Conservation (phyloP, 2,329 filamentous ascomycete species). For the Nothophoma quercina region DNA sequence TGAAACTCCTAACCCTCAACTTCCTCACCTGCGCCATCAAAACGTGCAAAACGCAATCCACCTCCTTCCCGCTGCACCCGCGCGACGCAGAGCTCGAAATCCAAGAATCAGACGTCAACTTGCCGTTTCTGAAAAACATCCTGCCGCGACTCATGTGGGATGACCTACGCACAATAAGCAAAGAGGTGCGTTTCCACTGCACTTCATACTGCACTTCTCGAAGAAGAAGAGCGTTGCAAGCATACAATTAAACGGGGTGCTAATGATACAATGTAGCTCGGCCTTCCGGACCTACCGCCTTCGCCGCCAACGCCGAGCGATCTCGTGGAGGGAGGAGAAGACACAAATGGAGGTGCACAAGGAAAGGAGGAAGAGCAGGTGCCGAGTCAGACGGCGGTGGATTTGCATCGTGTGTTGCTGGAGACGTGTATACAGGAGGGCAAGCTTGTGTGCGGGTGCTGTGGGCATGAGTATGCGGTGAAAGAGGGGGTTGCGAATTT, state of each 20-base stretch:
- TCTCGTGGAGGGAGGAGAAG: constrained; percentile 30
- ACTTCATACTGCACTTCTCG: no score
- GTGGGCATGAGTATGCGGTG: constrained; percentile 91
- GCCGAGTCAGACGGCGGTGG: constrained; percentile 71
- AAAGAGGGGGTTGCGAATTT: constrained; percentile 98
- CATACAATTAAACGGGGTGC: no score
- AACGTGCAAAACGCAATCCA: constrained; percentile 81
- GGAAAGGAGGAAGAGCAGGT: constrained; percentile 50
- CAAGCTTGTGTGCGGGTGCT: constrained; percentile 87
- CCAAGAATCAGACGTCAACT: constrained; percentile 81
- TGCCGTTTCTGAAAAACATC: constrained; percentile 82
- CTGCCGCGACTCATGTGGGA: constrained; percentile 89
- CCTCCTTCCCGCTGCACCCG: constrained; percentile 90
- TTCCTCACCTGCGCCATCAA: constrained; percentile 97
- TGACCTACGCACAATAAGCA: constrained; percentile 75
- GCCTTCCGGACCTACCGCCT: constrained; percentile 74
- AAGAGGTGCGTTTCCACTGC: constrained; percentile 65
- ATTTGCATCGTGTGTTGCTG: constrained; percentile 81
- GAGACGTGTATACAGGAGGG: constrained; percentile 92
- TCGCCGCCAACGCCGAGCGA: constrained; percentile 43
- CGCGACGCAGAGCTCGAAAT: constrained; percentile 90
- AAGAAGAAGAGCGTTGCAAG: no score
- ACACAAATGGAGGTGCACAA: constrained; percentile 47
- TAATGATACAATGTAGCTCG: constrained; percentile 64
- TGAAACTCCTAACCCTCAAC: constrained; percentile 97